Conservation (phyloP, 2,329 filamentous ascomycete species). For the Sphaceloma murrayae region DNA sequence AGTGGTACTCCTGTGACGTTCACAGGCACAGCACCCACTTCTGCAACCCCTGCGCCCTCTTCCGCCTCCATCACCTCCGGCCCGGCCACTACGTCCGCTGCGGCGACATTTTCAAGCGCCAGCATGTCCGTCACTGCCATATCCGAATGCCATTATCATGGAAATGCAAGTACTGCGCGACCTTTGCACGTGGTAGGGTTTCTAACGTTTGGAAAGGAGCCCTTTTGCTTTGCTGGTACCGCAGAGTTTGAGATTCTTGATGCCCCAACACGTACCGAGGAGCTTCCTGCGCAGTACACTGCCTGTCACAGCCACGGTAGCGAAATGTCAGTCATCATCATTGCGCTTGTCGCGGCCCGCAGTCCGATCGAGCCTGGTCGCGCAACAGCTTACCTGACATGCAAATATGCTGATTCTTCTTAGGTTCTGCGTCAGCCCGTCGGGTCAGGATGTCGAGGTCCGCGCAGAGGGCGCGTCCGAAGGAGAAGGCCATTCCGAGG, state of each 20-base stretch:
- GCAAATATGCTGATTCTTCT: conserved; percentile 13
- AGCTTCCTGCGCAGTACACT: conserved; percentile 52
- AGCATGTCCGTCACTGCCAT: conserved; percentile 8
- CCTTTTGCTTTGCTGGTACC: conserved; percentile 38
- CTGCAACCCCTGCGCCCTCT: conserved; percentile 1
- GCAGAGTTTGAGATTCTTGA: conserved; percentile 39
- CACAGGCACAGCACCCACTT: neutral
- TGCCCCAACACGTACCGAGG: conserved; percentile 46
- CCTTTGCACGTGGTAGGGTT: too few relatives aligned
- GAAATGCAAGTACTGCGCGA: too few relatives aligned
- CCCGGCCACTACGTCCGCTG: conserved; percentile 25
- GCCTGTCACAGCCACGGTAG: conserved; percentile 54
- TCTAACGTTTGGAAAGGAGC: too few relatives aligned
- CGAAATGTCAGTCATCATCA: conserved; percentile 48
- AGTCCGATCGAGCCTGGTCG: too few relatives aligned
- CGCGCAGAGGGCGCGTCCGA: conserved; percentile 31
- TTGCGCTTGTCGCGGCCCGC: too few relatives aligned
- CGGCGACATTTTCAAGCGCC: conserved; percentile 1
- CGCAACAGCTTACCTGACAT: conserved; percentile 15
- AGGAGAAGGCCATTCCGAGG: conserved; percentile 28
- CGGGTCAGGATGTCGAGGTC: conserved; percentile 53
- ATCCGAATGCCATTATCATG: neutral
- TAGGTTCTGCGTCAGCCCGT: conserved; percentile 53
- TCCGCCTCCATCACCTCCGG: conserved; percentile 33
- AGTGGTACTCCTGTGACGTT: conserved; percentile 12